Evolutionary conservation across 2,329 filamentous ascomycete species (phyloP), one percentile per base, ranked within the genome.

Genomic region (Xenosphaeropsis pyriputrescens): DNA sequence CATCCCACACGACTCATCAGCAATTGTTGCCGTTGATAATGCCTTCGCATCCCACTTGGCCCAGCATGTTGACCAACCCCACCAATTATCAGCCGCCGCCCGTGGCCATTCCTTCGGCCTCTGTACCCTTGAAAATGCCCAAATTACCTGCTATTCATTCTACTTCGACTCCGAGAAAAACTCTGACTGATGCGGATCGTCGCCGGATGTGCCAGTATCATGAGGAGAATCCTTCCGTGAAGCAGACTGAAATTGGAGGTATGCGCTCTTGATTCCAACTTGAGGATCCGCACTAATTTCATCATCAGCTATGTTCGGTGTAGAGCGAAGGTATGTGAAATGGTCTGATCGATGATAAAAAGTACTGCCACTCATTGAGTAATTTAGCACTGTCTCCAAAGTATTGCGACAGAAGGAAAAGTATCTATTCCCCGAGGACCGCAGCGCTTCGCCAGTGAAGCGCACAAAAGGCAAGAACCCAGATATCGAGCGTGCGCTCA

Each of bases 221-320:
- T 50, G 82, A 91, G 55, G 81, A 93, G 44, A 79, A 96, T 54
- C 91, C 89, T 16, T 79, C 75, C 35, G 79, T 85, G 34, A 94
- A 94, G 61, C 91, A 98, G 63, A 91, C 86, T 14, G 89, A 96
- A 54, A 98, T 98, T 60, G 91, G 91, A 61, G 72, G 79, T 83
- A 65, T 58, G 72, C 18, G 29, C 34, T 18, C 36, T 29, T 33
- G 32, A 42, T 15, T 31, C 32, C 12, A 22, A 35, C 8, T 26
- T 9, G 8, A 26, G 3, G 8, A 35, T 36, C 14, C n/a, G 17
- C 34, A 39, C 9, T 32, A 36, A 26, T 9, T 26, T 11, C 22
- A 9, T 26, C 22, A 26, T 26, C 48, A 83, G 81, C 79, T 41
- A 77, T 86, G 56, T 98, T 98, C 61, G 89, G 88, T 29, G 91